Base-by-base conservation (phyloP, 129 eudicot species). In the Tanacetum coccineum region DNA sequence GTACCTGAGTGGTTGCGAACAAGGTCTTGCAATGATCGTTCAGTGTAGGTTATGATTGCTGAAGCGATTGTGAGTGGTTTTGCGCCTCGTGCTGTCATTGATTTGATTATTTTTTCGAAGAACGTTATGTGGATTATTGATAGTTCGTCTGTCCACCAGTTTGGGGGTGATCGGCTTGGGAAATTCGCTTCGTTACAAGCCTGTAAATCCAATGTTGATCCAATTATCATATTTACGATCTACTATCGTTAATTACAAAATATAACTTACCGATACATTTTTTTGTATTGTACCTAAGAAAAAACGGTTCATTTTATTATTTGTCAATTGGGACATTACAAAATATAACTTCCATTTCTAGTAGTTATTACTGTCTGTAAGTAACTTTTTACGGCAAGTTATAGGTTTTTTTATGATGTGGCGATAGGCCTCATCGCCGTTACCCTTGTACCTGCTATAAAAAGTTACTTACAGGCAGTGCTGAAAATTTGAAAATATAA, bases 81-180 rank as follows among this genome's bases (percentile, higher is more conserved):
- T 12, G 95, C 90, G 3, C 93, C 93, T 7, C 95, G 82, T 10
- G 78, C 32, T 45, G 84, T 87, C 97, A 94, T 94, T 30, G 95
- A 63, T 1, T 82, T 59, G 13, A 94, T 77, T 53, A 94, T 82
- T 32, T 74, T 82, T 47, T 70, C 82, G 66, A 94, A 94, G 78
- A 81, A 82, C 36, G 26, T 21, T 61, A 94, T 74, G 82, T 82
- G 85, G 6, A 94, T 62, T 77, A 89, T 89, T 13, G 99, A 74
- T 62, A 94, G 79, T 70, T 94, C 99, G 13, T 89, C 95, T 0
- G 99, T 84, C 99, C 99, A 94, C 99, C 97, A 94, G 46, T 94
- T 94, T 56, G 97, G 90, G 1, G 99, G 99, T 39, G 94, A 86
- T 4, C 95, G 88, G 82, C 97, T 89, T n/a, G 99, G 99, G 40